Base-by-base conservation (phyloP, 768 basidiomycete genomes). In the Fomitopsis serialis region DNA sequence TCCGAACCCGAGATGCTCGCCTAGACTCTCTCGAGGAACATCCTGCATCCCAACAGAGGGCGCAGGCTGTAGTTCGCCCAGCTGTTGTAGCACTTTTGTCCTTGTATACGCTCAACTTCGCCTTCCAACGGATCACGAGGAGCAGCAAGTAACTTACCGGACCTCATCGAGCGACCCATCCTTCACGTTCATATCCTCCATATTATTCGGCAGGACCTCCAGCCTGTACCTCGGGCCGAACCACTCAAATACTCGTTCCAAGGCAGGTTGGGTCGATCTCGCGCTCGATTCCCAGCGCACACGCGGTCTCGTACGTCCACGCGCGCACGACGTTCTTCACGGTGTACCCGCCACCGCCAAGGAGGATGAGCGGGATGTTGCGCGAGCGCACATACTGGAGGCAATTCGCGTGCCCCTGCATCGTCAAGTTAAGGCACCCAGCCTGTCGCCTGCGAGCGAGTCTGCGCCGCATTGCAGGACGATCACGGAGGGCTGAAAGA, bases 291-390 rank as follows among this genome's bases (percentile, higher is more conserved):
- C 92, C 95, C n/a, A 94, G 79, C 21, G 92, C 91, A 62, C 95
- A 89, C 1, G 93, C 96, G 0, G 97, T 99, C 69, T 99, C 96
- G 72, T 91, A 96, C 27, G 94, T 86, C 96, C 96, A 99, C 34
- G 87, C 84, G 43, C 92, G 79, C 6, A 92, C 92, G 19, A 98
- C 94, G 64, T 99, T 99, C 69, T 95, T 92, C 42, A 96, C 88
- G 0, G 96, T 98, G 69, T 98, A 99, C 2, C 96, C 96, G 15
- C 96, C 96, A 2, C 96, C 96, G 25, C 96, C 96, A 2, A 99
- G 79, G 35, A 98, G 77, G 59, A 98, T 90, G 45, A 95, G 76
- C 0, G 96, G 96, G 32, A 97, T 73, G 58, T 88, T 84, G 64
- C 89, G 84, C 55, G 80, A 78, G 49, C 91, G 83, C 49, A 98